Base-by-base conservation (phyloP, 768 basidiomycete genomes). In the Trametes villosa region DNA sequence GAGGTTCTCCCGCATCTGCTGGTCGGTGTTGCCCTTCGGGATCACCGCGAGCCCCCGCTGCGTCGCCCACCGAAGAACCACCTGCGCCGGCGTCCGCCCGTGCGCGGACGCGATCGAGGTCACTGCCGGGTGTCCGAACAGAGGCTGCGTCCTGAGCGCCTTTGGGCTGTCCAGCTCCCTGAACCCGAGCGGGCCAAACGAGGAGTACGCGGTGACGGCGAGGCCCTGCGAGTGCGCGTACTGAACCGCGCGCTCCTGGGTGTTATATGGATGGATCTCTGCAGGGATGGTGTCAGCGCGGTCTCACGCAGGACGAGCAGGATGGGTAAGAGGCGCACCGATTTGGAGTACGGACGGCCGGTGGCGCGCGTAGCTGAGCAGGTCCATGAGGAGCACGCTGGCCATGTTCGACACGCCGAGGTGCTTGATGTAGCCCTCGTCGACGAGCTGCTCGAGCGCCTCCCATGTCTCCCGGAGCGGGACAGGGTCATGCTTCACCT, bases 21-120 rank as follows among this genome's bases (percentile, higher is more conserved):
- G 60, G 4, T 62, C 51, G 64, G 77, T 66, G 70, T 84, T 85
- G 50, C 80, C 83, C 79, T 94, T 94, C 46, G 91, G 91, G 62
- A 94, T 83, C 45, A 92, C 86, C 33, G 86, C 86, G 60, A 92
- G 79, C 11, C 83, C 86, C 36, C 84, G 85, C 68, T 91, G 88
- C 15, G 87, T 88, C 2, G 89, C 84, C 91, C 91, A 94, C 65
- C 89, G 82, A 53, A 94, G 81, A 38, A 92, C 75, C 24, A 92
- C 83, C 72, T 92, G 89, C 8, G 89, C 88, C 20, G 73, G 61
- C 26, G 74, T 75, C 64, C 52, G 54, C 58, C 57, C 62, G 53
- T 71, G 62, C 62, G 70, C 70, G 29, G 65, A 57, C 17, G 74
- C 74, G 46, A 76, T 64, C 12, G 61, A 20, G 7, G 57, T 58